Evolutionary conservation across 495 filamentous ascomycete genomes (phyloP).

Genomic region (Tuber magnatum): DNA sequence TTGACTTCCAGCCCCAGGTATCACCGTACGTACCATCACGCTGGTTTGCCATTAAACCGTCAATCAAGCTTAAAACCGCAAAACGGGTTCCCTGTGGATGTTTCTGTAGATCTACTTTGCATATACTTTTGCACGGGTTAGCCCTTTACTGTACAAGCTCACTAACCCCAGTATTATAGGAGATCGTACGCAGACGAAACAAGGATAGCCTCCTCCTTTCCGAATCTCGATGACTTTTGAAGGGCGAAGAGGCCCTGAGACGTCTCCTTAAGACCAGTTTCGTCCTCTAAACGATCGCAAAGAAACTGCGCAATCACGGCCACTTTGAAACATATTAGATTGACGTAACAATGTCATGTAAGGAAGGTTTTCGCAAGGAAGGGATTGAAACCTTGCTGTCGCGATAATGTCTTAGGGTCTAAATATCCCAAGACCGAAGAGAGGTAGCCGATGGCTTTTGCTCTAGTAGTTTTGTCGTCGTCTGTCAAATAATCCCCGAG

Average conservation of each 20-base stretch:
- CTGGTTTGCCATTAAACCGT: slow-evolving; percentile 59
- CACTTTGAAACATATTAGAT: slow-evolving; percentile 35
- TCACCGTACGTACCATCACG: slow-evolving; percentile 50
- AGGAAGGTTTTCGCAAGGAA: neutral
- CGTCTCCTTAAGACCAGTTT: slow-evolving; percentile 36
- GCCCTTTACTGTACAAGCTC: neutral
- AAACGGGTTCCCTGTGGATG: slow-evolving; percentile 58
- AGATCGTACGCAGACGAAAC: slow-evolving; percentile 35
- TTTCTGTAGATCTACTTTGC: slow-evolving; percentile 51
- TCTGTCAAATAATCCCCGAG: slow-evolving; percentile 65
- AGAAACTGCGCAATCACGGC: slow-evolving; percentile 55
- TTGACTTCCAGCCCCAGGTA: slow-evolving; percentile 14
- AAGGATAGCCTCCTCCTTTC: slow-evolving; percentile 47
- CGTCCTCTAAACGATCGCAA: slow-evolving; percentile 58
- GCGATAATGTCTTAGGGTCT: slow-evolving; percentile 54
- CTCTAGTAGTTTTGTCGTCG: slow-evolving; percentile 57
- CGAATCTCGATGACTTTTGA: slow-evolving; percentile 51
- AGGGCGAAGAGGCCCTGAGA: slow-evolving; percentile 46
- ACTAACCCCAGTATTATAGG: neutral
- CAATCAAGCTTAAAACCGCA: slow-evolving; percentile 57
- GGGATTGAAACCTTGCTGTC: slow-evolving; percentile 50
- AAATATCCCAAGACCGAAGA: slow-evolving; percentile 57
- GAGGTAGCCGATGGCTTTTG: slow-evolving; percentile 62
- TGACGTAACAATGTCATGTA: neutral
- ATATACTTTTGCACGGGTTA: slow-evolving; percentile 22